Evolutionary conservation across 352 stramenopile species (phyloP), one percentile per base, ranked within the genome.

Genomic region (Pythium volutum): DNA sequence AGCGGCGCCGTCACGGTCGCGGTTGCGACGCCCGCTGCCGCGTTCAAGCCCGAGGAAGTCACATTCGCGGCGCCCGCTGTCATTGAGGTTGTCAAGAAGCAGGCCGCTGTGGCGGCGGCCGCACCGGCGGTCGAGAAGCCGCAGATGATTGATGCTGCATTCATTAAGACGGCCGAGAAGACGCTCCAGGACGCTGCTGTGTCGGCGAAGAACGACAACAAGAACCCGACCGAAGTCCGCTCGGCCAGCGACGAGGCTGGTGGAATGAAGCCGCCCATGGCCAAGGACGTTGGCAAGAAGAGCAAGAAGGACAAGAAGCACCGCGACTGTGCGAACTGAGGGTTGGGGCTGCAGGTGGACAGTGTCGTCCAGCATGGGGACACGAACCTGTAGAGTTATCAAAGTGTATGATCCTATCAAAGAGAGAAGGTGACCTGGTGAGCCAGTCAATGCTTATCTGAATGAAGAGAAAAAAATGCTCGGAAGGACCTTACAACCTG

Each of bases 1-100:
- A 73, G 66, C 4, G 79, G 79, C 39, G 62, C 79, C 41, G 38
- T 83, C 20, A 72, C 72, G 46, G 55, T 89, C 55, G 77, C 77
- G 5, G 71, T 77, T 4, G 71, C 56, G 31, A 68, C 70, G 18
- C 59, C 58, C 20, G 73, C 75, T 3, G 64, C 56, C 18, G 69
- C 71, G 12, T 88, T 84, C 71, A 73, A 74, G 55, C 53, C 71
- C 4, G 65, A 69, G 27, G 74, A 68, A 43, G 61, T 90, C 22
- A 71, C 64, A 41, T 87, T 85, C 58, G 73, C 73, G 26, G 77
- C 63, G 50, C 70, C 65, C 18, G 71, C 60, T 5, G 71, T 80
- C n/a, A 81, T 84, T 45, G 50, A 72, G 60, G 59, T 64, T 51
- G 27, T 81, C 73, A 71, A 78, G 69, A 62, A 66, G 45, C 29